A percentile compares a stretch with the other conserved stretches of the same genome.
Conservation (phyloP, 2,329 filamentous ascomycete species). For the Microascus cirrosus region DNA sequence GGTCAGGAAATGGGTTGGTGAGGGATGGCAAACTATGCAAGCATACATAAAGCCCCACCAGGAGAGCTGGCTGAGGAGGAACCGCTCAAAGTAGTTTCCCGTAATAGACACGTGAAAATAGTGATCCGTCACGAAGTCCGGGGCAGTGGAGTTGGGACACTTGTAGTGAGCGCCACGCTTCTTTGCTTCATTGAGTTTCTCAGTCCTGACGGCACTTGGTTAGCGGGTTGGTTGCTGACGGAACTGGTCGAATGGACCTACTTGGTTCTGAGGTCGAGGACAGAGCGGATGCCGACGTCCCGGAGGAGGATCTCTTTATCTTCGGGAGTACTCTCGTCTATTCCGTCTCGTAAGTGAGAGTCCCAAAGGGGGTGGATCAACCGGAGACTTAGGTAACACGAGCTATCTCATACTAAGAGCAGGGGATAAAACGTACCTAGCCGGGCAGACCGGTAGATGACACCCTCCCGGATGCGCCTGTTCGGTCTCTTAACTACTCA, state of each 20-base stretch:
- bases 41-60: conserved; percentile 6
- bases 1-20: conserved; percentile 40
- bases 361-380: background rate
- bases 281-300: conserved; percentile 53
- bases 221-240: background rate
- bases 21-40: conserved; percentile 20
- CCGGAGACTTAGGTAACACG: background rate
- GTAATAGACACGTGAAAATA: conserved; percentile 66
- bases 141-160: conserved; percentile 29
- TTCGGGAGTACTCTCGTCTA: conserved; percentile 57
- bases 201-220: conserved; percentile 39
- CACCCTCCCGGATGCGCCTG: conserved; percentile 44
- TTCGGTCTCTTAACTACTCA: background rate
- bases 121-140: conserved; percentile 48
- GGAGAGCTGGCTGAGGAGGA: conserved; percentile 14
- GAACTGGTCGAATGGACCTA: conserved; percentile 20
- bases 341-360: background rate
- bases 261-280: conserved; percentile 73
- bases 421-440: conserved; percentile 29
- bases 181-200: conserved; percentile 57
- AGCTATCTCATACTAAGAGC: background rate
- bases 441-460: conserved; percentile 59
- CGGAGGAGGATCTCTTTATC: conserved; percentile 51
- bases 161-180: conserved; percentile 40
- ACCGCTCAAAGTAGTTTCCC: conserved; percentile 57